phyloP scores from a whole-genome alignment of 2,329 filamentous ascomycete genomes.

The Sclerotinia minor region DNA sequence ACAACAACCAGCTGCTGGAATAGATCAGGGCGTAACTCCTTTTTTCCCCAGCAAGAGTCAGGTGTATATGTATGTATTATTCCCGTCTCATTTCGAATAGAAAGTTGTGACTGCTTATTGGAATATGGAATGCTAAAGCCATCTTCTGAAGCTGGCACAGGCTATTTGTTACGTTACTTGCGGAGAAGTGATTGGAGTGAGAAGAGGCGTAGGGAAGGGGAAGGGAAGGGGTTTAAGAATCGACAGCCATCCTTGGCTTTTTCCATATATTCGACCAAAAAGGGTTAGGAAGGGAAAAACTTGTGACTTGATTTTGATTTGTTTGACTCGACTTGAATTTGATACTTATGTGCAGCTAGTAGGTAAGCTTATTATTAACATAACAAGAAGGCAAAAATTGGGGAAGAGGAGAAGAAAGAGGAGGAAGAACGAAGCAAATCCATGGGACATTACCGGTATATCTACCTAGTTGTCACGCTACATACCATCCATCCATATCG shows the following conservation, averaged over 20 bases:
- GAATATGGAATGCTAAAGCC: not conserved
- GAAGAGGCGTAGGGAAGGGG: not conserved
- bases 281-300: not conserved
- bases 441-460: slow-evolving; percentile 6
- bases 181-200: not conserved
- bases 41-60: not conserved
- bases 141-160: not conserved
- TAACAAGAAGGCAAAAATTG: not conserved
- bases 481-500: too few relatives aligned
- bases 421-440: not conserved
- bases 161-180: slow-evolving; percentile 10
- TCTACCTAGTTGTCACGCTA: not conserved
- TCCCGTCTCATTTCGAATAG: not conserved
- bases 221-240: not conserved
- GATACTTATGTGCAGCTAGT: too few relatives aligned
- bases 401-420: too few relatives aligned
- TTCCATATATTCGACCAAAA: not conserved
- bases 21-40: not conserved
- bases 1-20: not conserved
- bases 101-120: not conserved
- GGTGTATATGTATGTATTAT: not conserved
- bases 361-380: too few relatives aligned
- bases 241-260: not conserved
- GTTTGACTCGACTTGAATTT: not conserved
- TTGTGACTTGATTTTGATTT: too few relatives aligned